Evolutionary conservation across 805 yeast genomes (phyloP).

Genomic region (Candida argentea): DNA sequence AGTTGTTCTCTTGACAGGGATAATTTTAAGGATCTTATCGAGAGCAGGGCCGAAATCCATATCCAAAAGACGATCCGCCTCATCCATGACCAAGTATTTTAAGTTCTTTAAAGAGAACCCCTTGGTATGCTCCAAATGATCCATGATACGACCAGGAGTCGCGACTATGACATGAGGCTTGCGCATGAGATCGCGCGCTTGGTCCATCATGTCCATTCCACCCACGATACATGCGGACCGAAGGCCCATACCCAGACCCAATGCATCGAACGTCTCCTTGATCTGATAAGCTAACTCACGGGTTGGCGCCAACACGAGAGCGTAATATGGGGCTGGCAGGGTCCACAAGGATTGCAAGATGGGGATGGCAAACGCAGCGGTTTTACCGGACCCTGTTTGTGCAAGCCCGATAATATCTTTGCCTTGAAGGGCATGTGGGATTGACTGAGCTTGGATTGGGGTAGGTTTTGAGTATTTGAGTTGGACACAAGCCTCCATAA

Average conservation of each 20-base stretch:
- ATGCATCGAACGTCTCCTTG: conserved; percentile 88
- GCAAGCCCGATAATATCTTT: conserved; percentile 93
- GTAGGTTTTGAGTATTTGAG: conserved; percentile 78
- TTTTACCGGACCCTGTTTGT: conserved; percentile 96
- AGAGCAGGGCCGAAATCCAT: conserved; percentile 95
- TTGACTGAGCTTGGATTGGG: conserved; percentile 85
- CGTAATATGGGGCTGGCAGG: conserved; percentile 79
- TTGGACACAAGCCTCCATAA: conserved; percentile 67
- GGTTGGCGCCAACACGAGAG: conserved; percentile 80
- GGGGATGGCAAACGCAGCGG: conserved; percentile 97
- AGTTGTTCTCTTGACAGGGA: conserved; percentile 78
- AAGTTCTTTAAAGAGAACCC: conserved; percentile 76
- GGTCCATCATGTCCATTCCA: conserved; percentile 98
- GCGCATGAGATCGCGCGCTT: conserved; percentile 85
- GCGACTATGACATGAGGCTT: conserved; percentile 94
- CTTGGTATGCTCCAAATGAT: conserved; percentile 85
- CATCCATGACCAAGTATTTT: conserved; percentile 86
- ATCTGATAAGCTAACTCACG: conserved; percentile 83
- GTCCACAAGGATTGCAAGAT: conserved; percentile 86
- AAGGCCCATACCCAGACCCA: conserved; percentile 89
- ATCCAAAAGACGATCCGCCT: conserved; percentile 91
- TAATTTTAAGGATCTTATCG: conserved; percentile 72
- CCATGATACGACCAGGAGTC: conserved; percentile 90
- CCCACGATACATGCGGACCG: conserved; percentile 86
- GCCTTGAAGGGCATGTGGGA: conserved; percentile 85